Evolutionary conservation across 495 filamentous ascomycete genomes (phyloP).

Genomic region (Podospora australis): DNA sequence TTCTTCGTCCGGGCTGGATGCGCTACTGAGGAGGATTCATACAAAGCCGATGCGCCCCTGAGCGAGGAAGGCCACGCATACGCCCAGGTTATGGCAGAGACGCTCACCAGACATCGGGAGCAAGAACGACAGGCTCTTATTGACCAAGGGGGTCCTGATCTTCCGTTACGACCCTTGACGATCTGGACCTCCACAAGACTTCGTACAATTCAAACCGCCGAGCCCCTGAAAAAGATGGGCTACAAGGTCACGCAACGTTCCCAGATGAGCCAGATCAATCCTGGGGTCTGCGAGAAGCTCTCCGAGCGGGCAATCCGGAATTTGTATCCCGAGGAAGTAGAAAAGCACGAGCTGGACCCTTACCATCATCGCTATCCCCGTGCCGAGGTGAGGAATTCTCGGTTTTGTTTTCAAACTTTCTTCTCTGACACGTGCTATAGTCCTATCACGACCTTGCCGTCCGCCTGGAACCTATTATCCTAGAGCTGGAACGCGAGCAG

Average conservation of each 20-base stretch:
- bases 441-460: constrained; percentile 98
- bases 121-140: constrained; percentile 65
- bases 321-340: constrained; percentile 81
- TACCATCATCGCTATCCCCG: constrained; percentile 96
- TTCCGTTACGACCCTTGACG: constrained; percentile 70
- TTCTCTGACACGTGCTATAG: constrained; percentile 32
- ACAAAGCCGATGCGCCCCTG: constrained; percentile 81
- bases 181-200: constrained; percentile 93
- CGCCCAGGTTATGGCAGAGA: constrained; percentile 79
- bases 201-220: constrained; percentile 85
- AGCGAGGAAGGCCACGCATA: constrained; percentile 80
- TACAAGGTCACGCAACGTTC: constrained; percentile 84
- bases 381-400: constrained; percentile 62
- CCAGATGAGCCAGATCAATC: constrained; percentile 95
- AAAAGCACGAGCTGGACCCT: constrained; percentile 88
- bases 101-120: constrained; percentile 73
- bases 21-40: constrained; percentile 71
- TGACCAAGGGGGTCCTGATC: constrained; percentile 58
- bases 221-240: constrained; percentile 66
- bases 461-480: constrained; percentile 95
- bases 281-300: constrained; percentile 90
- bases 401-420: background rate
- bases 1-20: constrained; percentile 82
- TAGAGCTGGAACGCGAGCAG: constrained; percentile 94
- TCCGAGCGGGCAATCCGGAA: constrained; percentile 65